These are phyloP conservation scores for Ceratocystis alfenasii DNA, from an alignment of 2,329 filamentous ascomycete genomes.

Conservation along the genomic window DNA sequence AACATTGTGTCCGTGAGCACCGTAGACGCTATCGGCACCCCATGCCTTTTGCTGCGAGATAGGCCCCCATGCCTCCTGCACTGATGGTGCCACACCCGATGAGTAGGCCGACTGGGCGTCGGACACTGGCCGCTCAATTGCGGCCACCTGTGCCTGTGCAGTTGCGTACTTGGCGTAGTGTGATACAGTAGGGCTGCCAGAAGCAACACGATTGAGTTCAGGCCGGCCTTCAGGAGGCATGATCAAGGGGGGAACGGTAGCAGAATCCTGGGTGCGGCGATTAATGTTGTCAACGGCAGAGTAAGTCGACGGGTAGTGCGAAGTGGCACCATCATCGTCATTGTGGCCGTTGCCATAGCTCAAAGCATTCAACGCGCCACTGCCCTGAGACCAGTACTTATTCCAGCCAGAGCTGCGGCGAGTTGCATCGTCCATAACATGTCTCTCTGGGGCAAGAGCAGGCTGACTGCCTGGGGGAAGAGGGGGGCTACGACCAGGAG, in stretches of 20 bases:
- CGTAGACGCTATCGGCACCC: constrained; percentile 38
- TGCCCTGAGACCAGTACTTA: constrained; percentile 64
- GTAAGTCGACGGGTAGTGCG: constrained; percentile 46
- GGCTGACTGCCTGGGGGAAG: constrained; percentile 14
- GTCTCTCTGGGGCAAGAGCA: constrained; percentile 12
- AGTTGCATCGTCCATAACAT: constrained; percentile 30
- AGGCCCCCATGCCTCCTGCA: constrained; percentile 45
- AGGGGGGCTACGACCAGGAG: constrained; percentile 19
- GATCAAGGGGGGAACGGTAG: constrained; percentile 55
- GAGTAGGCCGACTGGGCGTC: constrained; percentile 46
- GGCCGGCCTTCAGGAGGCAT: constrained; percentile 47
- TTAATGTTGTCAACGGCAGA: constrained; percentile 33
- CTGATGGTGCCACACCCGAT: constrained; percentile 53
- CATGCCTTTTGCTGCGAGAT: constrained; percentile 36
- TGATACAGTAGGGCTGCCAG: constrained; percentile 57
- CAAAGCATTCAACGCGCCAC: constrained; percentile 50
- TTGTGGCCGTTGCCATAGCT: constrained; percentile 44
- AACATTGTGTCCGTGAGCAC: constrained; percentile 25
- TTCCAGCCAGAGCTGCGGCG: constrained; percentile 64
- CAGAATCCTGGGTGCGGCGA: constrained; percentile 53
- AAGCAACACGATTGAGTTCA: constrained; percentile 53
- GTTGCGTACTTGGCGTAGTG: constrained; percentile 43
- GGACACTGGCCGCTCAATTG: constrained; percentile 47
- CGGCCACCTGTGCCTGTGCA: constrained; percentile 42
- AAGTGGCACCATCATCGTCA: constrained; percentile 35